Evolutionary conservation across 805 yeast genomes (phyloP), one percentile per base, ranked within the genome.

Genomic region (Cyberlindnera lachancei): DNA sequence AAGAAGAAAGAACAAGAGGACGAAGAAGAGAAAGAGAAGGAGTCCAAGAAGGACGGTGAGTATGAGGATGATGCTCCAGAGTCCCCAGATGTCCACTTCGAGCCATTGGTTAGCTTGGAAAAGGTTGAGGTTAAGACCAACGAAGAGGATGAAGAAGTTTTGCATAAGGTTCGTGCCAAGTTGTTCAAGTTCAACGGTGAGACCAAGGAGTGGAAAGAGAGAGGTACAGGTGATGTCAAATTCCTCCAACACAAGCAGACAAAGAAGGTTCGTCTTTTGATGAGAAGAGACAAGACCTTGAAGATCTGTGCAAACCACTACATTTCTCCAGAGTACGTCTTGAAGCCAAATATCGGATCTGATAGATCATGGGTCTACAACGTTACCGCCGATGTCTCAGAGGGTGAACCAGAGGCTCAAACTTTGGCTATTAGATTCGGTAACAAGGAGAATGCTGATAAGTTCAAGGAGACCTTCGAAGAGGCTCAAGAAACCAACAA

Each of bases 251-350:
- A 90, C 68, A 87, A 86, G 62, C 64, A 65, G 41, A 67, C 85
- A 37, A 72, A 74, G 37, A 88, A 86, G 66, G 85, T 84, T 44
- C 81, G 98, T 68, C 63, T 92, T 46, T 70, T 92, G 56, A 92
- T 92, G 98, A 86, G 98, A 76, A 86, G 98, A 70, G 98, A 92
- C 68, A 90, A 90, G 72, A 92, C 97, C 35, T 74, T 92, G 58
- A 92, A 92, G 73, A 81, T 92, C 55, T 92, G 98, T 64, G 98
- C 98, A 50, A 92, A 92, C 70, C 98, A 92, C 64, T 76, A 76
- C 64, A 75, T 85, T 58, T 64, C 83, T 28, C 77, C 90, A 41
- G 94, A 82, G 48, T 85, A 82, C 64, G 73, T 64, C 46, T 75
- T 92, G 59, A 83, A 76, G 57, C 86, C 96, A 52, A 92, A 92